Evolutionary conservation across 805 yeast genomes (phyloP).

Genomic region (Cyberlindnera japonica): DNA sequence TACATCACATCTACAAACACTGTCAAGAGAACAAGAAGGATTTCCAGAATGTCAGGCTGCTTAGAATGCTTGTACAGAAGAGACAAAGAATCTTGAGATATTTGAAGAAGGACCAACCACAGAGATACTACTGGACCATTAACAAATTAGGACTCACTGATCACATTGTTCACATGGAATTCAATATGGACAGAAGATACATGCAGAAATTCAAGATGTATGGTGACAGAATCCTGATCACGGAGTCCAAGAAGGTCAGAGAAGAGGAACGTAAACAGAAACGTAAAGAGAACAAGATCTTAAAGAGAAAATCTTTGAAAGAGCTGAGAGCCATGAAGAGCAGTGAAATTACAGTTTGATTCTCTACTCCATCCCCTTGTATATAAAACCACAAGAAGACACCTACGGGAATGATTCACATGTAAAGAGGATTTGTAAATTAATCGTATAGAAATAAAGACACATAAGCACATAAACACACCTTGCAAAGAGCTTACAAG

Average conservation of each 20-base stretch:
- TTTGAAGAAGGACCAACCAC: constrained; percentile 74
- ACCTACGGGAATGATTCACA: not conserved
- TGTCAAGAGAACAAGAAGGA: constrained; percentile 70
- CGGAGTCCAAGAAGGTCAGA: constrained; percentile 46
- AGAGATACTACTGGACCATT: constrained; percentile 80
- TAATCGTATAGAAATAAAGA: too few relatives aligned
- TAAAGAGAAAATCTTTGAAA: constrained; percentile 26
- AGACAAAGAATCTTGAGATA: constrained; percentile 83
- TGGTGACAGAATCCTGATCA: constrained; percentile 68
- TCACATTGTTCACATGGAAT: constrained; percentile 71
- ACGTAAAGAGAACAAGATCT: constrained; percentile 43
- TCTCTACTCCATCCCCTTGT: not conserved
- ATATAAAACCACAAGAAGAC: too few relatives aligned
- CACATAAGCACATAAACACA: too few relatives aligned
- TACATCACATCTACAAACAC: constrained; percentile 75
- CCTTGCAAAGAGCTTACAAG: constrained; percentile 29
- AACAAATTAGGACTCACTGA: constrained; percentile 87
- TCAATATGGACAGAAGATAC: constrained; percentile 73
- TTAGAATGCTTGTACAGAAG: constrained; percentile 82
- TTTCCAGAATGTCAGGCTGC: constrained; percentile 58
- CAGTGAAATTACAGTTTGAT: not conserved
- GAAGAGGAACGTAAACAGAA: constrained; percentile 44
- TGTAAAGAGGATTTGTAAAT: too few relatives aligned
- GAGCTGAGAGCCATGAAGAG: constrained; percentile 26
- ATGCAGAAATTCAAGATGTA: constrained; percentile 75